Evolutionary conservation across 164 flowering plant species (phyloP), one percentile per base, ranked within the genome.

Genomic region (Vitis rupestris): DNA sequence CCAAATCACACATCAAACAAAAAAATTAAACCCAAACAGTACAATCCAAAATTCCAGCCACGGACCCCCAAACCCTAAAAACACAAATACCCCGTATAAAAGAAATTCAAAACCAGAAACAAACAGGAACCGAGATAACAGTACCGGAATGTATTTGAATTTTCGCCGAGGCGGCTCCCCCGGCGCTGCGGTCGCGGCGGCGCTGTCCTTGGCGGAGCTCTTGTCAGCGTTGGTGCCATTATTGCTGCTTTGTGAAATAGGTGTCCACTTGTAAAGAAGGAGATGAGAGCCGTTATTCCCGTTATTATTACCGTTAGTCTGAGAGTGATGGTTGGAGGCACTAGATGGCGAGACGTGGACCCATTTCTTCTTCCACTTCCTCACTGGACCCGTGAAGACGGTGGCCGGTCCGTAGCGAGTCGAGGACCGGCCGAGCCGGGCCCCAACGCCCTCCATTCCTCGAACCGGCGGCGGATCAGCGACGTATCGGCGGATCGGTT

Each of bases 281-380:
- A 95, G 85, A 70, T 86, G 93, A 15, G 99, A 82, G 54, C 80
- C 83, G 75, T 85, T 87, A 73, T 66, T 76, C 31, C 88, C 86
- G 76, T 87, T 86, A 59, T 59, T 44, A 44, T 51, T 64, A 30
- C 70, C 72, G 48, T 64, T 70, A 31, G 13, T 31, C 17, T 31
- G 9, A 56, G 53, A 56, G 53, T 52, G 48, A 1, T 62, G 23
- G 61, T 58, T 47, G 23, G 73, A 50, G 19, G 84, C 14, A 53
- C 65, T 60, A 10, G 84, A 75, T 6, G 97, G 82, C 19, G 94
- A 47, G 4, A 90, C 82, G 81, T 84, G 89, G 65, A 90, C 80
- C 99, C 99, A 95, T 19, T 76, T 83, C 87, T 95, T 95, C 95
- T 88, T 93, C 99, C 99, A 95, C 77, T 84, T 95, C 67, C 98